A percentile compares a stretch with the other conserved stretches of the same genome.
phyloP scores from a whole-genome alignment of 805 yeast genomes.

The Suhomyces pyralidae region DNA sequence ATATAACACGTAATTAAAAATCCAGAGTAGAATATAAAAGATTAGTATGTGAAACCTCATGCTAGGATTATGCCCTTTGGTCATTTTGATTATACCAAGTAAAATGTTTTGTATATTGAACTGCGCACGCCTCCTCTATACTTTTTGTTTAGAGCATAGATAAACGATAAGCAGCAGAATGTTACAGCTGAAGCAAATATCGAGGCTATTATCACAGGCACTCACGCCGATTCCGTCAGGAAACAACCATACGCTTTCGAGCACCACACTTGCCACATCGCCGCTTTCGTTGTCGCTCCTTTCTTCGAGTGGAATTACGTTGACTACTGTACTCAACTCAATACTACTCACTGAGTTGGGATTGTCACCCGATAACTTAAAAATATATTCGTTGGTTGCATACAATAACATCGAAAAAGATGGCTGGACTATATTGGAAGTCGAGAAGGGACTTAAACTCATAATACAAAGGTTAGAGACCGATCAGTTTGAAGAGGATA shows the following conservation, averaged over 20 bases:
- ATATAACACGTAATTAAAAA: not conserved
- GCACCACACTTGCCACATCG: slow-evolving; percentile 11
- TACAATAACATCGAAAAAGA: slow-evolving; percentile 22
- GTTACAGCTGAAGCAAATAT: slow-evolving; percentile 41
- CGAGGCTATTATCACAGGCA: slow-evolving; percentile 30
- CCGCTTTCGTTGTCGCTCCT: slow-evolving; percentile 34
- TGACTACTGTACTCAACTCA: slow-evolving; percentile 33
- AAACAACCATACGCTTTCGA: slow-evolving; percentile 1
- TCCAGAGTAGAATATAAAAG: not conserved
- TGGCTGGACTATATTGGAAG: slow-evolving; percentile 28
- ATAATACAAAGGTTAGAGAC: slow-evolving; percentile 22
- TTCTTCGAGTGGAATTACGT: slow-evolving; percentile 36
- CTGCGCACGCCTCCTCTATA: not conserved
- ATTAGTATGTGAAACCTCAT: too few relatives aligned
- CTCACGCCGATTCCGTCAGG: slow-evolving; percentile 4
- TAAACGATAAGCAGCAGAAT: slow-evolving; percentile 13
- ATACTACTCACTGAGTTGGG: slow-evolving; percentile 10
- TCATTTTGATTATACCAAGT: too few relatives aligned
- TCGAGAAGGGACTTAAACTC: slow-evolving; percentile 27
- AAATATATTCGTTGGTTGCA: slow-evolving; percentile 35
- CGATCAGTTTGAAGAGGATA: slow-evolving; percentile 1
- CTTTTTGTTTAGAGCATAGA: not conserved
- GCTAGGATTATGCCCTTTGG: too few relatives aligned
- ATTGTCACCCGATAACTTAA: slow-evolving; percentile 27
- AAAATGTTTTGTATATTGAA: not conserved